Conservation (phyloP, 345 rosid genomes). For the Eutrema japonicum region DNA sequence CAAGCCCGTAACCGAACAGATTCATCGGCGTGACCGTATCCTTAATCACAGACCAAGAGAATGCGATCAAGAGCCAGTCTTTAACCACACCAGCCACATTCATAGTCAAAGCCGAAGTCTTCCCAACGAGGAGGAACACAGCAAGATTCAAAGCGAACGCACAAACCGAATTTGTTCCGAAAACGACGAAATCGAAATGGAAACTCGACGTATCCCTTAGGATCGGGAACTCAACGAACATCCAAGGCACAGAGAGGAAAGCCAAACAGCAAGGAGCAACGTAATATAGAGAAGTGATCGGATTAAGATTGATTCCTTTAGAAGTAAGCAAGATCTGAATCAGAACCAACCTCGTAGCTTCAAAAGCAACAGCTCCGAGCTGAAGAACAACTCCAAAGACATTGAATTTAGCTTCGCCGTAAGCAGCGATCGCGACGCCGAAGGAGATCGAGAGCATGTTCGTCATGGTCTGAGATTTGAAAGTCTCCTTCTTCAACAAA, state of each 20-base stretch:
- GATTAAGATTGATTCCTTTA: conserved; percentile 84
- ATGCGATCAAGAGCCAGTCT: conserved; percentile 93
- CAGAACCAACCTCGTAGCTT: conserved; percentile 89
- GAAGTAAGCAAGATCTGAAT: conserved; percentile 90
- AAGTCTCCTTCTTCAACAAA: conserved; percentile 61
- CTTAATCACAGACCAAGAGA: conserved; percentile 96
- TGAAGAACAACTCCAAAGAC: conserved; percentile 88
- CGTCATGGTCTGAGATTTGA: conserved; percentile 71
- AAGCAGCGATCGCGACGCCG: conserved; percentile 69
- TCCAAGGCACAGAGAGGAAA: conserved; percentile 83
- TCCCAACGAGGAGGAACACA: conserved; percentile 93
- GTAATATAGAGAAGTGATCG: conserved; percentile 82
- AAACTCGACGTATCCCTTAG: conserved; percentile 79
- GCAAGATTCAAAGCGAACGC: conserved; percentile 94
- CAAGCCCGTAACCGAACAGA: conserved; percentile 83
- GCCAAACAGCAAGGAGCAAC: conserved; percentile 90
- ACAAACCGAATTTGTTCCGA: conserved; percentile 87
- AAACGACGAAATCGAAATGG: conserved; percentile 78
- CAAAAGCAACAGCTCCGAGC: conserved; percentile 90
- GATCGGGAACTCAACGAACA: conserved; percentile 81
- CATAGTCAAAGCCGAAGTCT: conserved; percentile 97
- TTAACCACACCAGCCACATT: conserved; percentile 98
- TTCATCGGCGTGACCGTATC: conserved; percentile 88
- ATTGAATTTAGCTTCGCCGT: conserved; percentile 93
- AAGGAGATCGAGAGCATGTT: conserved; percentile 89